Base-by-base conservation (phyloP, 192 early-diverging fungal genomes). In the Entophlyctis luteolus region DNA sequence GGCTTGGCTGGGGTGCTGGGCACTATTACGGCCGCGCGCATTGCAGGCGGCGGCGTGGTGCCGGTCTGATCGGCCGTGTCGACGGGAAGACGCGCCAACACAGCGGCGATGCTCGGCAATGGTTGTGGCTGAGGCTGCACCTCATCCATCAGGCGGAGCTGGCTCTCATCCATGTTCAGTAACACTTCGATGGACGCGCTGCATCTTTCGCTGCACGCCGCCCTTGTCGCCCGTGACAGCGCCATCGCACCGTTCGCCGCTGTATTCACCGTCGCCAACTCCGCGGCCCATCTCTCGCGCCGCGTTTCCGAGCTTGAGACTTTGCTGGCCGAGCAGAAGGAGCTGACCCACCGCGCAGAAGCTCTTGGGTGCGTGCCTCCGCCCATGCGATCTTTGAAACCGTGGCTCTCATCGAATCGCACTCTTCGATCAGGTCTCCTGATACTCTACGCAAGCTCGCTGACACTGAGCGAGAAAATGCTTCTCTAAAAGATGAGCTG, bases 401-500 rank as follows among this genome's bases (percentile, higher is more conserved):
- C 47, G 4, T 3, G 58, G 5, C 29, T 45, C 1, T 23, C 32
- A 45, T n/a, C 10, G 49, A 20, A 10, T n/a, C 42, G 10, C 10
- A 45, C 42, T 20, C 16, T 2, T 20, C 20, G 2, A 35, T 10
- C 62, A 74, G 75, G 20, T 76, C 75, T 8, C 32, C 70, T 29
- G 71, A 77, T 20, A 47, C 67, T 4, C 71, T 68, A 34, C 36
- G 55, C 25, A 22, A 46, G 39, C 32, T 54, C n/a, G 62, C 55
- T 23, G 89, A 91, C 50, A 81, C 94, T 25, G 92, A 94, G 72
- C 76, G 79, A 38, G 84, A 92, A 62, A 68, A 95, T 2, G 70
- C 77, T n/a, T 68, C 73, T 27, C 77, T 96, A 22, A 92, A 95
- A 72, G 86, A 92, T 45, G 96, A 98, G 73, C 88, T 87, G 16